Percentiles rank a stretch among this genome's conserved stretches.
phyloP scores from a whole-genome alignment of 495 filamentous ascomycete genomes.

The Xylaria acuta region DNA sequence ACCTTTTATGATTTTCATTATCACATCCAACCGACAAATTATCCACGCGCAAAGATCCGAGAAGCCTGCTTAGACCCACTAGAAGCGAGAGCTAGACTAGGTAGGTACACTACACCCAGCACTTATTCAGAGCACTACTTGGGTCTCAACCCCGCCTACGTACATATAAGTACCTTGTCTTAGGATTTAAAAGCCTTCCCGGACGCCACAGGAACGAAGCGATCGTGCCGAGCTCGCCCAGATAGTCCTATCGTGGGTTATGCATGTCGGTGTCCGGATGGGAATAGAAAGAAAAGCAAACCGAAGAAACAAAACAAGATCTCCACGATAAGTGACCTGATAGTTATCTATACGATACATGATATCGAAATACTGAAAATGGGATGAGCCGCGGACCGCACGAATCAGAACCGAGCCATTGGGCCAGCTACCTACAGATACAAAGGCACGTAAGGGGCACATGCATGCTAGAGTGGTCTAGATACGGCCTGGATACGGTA shows the following conservation, averaged over 20 bases:
- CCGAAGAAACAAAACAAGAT: neutral
- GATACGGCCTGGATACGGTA: neutral
- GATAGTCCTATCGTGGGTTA: neutral
- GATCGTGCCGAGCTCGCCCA: neutral
- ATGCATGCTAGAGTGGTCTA: neutral
- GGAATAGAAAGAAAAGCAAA: neutral
- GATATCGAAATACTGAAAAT: neutral
- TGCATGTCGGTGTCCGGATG: neutral
- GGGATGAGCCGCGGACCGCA: neutral
- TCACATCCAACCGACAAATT: neutral
- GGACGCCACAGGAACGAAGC: neutral
- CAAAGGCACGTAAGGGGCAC: neutral
- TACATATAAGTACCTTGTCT: neutral
- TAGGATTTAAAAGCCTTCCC: neutral
- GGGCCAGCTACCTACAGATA: neutral
- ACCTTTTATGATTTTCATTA: neutral
- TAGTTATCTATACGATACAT: neutral
- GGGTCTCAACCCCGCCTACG: neutral
- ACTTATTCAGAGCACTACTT: no score
- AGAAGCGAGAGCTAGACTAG: no score
- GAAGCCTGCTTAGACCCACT: neutral
- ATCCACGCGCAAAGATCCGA: no score
- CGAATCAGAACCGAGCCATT: neutral
- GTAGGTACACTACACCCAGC: neutral
- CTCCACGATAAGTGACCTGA: neutral